Evolutionary conservation across 2,329 filamentous ascomycete genomes (phyloP).

Genomic region (Neocatenulostroma microsporum): DNA sequence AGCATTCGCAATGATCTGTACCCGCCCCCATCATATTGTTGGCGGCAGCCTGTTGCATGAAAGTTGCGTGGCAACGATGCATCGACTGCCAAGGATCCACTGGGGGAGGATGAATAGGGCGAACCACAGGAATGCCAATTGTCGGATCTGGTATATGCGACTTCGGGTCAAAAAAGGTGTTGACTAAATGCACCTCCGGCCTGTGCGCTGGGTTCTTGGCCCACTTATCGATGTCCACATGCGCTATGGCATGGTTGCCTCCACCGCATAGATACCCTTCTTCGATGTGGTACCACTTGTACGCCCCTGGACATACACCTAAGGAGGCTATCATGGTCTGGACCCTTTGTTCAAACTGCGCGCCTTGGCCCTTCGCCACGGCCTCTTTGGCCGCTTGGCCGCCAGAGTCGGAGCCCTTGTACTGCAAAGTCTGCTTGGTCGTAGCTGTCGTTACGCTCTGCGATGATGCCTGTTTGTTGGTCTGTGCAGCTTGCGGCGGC

Average conservation of each 20-base stretch:
- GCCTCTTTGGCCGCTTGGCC: constrained; percentile 1
- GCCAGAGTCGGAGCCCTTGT: not conserved
- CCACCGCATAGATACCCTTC: constrained; percentile 1
- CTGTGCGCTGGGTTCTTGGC: not conserved
- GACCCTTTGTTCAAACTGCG: not conserved
- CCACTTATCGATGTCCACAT: constrained; percentile 1
- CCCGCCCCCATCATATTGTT: no score
- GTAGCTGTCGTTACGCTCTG: not conserved
- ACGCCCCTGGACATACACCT: not conserved
- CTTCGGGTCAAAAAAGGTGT: not conserved
- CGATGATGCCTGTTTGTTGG: no score
- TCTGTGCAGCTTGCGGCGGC: no score
- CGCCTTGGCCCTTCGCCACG: not conserved
- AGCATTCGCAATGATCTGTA: no score
- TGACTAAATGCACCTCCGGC: not conserved
- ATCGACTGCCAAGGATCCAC: constrained; percentile 3
- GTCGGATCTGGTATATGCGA: not conserved
- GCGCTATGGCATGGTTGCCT: not conserved
- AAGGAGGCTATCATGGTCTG: constrained; percentile 1
- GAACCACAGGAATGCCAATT: not conserved
- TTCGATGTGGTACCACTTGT: not conserved
- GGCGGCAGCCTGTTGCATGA: not conserved
- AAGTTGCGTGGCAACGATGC: not conserved
- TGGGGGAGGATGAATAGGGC: not conserved
- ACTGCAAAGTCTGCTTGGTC: not conserved